A percentile compares a stretch with the other conserved stretches of the same genome.
Conservation (phyloP, 352 stramenopile genomes). For the Stephanocyclus meneghinianus region DNA sequence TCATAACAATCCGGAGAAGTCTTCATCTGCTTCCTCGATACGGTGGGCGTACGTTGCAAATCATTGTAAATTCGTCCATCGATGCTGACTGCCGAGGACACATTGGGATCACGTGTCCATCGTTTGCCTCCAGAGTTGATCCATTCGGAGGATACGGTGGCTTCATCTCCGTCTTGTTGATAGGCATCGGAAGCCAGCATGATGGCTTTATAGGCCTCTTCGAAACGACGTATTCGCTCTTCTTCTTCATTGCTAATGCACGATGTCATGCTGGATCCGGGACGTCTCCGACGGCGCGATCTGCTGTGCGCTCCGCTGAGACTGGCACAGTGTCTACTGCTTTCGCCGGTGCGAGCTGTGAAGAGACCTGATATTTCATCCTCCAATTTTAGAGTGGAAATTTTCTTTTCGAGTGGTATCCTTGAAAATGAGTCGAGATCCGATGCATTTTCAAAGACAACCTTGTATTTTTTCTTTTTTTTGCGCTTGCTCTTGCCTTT, state of each 20-base stretch:
- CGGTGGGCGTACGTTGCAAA: constrained; percentile 54
- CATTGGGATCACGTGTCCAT: constrained; percentile 65
- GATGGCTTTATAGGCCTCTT: constrained; percentile 66
- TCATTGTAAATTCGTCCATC: constrained; percentile 56
- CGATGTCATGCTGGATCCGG: background rate
- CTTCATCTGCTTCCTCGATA: constrained; percentile 38
- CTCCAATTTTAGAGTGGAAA: background rate
- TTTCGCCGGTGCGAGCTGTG: constrained; percentile 12
- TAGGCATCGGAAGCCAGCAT: constrained; percentile 49
- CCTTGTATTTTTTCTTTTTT: constrained; percentile 34
- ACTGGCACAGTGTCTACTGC: background rate
- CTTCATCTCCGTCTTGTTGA: constrained; percentile 37
- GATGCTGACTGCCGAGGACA: constrained; percentile 32
- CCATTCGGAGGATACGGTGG: constrained; percentile 48
- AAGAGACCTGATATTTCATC: constrained; percentile 40
- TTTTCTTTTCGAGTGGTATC: background rate
- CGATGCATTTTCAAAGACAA: constrained; percentile 24
- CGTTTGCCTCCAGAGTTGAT: constrained; percentile 44
- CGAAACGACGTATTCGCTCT: constrained; percentile 55
- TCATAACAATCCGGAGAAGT: constrained; percentile 15
- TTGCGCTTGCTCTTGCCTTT: constrained; percentile 10
- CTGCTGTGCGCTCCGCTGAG: constrained; percentile 5
- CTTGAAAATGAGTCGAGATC: constrained; percentile 16
- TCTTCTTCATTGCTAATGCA: constrained; percentile 32
- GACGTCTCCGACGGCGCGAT: constrained; percentile 18